A percentile compares a stretch with the other conserved stretches of the same genome.
These are phyloP conservation scores for Pugionium cornutum DNA, from an alignment of 345 rosid species.

Conservation along the genomic window DNA sequence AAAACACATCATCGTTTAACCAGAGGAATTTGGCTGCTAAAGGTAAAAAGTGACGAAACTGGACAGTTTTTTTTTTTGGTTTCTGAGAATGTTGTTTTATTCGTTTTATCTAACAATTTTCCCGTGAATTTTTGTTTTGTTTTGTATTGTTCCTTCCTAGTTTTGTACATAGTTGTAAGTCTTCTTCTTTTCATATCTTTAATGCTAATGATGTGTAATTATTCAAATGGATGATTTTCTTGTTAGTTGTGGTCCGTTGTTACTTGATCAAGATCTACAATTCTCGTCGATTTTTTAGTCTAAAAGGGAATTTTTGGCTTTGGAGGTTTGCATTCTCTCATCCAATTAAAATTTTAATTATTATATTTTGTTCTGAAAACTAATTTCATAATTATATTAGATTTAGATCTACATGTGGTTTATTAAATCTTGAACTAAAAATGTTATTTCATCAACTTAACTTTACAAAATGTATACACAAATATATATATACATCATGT, in stretches of 20 bases:
- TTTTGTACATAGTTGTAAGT: constrained; percentile 15
- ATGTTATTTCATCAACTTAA: too few species aligned
- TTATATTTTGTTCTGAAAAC: too few species aligned
- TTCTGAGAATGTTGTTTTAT: too few species aligned
- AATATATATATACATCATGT: too few species aligned
- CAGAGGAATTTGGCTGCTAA: constrained; percentile 9
- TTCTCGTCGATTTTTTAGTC: neutral
- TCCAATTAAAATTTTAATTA: too few species aligned
- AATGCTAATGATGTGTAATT: constrained; percentile 18
- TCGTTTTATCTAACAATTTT: constrained; percentile 1
- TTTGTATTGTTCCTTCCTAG: constrained; percentile 17
- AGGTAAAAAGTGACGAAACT: neutral
- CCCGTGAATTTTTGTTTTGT: neutral
- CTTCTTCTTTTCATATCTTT: neutral
- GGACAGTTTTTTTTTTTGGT: neutral
- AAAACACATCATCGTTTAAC: constrained; percentile 6
- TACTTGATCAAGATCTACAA: constrained; percentile 7
- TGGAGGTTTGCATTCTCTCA: neutral
- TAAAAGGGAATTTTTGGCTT: constrained; percentile 1
- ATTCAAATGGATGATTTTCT: neutral
- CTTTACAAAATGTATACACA: too few species aligned
- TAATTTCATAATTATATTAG: too few species aligned
- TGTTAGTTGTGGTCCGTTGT: constrained; percentile 3
- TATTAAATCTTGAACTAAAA: too few species aligned
- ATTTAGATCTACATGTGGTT: too few species aligned